These are phyloP conservation scores for Acanthamoeba royreba DNA, from an alignment of 208 protist species.

Conservation along the genomic window DNA sequence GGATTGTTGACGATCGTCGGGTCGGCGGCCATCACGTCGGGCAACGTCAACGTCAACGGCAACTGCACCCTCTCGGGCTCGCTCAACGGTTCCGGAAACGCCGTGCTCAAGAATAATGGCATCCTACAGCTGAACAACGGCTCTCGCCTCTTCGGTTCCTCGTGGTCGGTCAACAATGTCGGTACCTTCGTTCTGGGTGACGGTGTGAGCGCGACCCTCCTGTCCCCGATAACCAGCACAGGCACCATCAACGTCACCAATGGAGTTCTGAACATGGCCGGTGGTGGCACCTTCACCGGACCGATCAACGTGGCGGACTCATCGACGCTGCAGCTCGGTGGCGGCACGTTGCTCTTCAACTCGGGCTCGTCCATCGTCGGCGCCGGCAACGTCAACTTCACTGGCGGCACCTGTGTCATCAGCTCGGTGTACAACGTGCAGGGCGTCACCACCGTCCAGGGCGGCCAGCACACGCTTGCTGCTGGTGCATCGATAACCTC, in stretches of 20 bases:
- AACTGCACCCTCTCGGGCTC: background rate
- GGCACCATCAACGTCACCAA: background rate
- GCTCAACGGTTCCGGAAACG: background rate
- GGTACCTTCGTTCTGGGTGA: background rate
- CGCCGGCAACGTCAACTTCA: background rate
- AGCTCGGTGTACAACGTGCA: background rate
- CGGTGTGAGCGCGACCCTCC: background rate
- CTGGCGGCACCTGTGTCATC: background rate
- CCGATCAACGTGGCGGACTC: background rate
- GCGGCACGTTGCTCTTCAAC: background rate
- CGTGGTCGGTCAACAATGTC: background rate
- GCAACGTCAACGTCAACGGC: background rate
- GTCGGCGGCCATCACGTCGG: background rate
- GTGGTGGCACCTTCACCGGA: background rate
- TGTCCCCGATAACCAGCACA: background rate
- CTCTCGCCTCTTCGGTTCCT: background rate
- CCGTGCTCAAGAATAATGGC: background rate
- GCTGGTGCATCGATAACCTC: background rate
- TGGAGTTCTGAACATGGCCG: background rate
- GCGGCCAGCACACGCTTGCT: background rate
- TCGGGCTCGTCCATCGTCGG: background rate
- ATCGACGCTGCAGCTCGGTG: background rate
- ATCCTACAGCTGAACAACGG: background rate
- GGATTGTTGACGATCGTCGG: background rate
- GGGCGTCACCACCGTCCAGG: background rate